These are phyloP conservation scores for Penicillium bialowiezense DNA, from an alignment of 495 filamentous ascomycete genomes.

Conservation along the genomic window DNA sequence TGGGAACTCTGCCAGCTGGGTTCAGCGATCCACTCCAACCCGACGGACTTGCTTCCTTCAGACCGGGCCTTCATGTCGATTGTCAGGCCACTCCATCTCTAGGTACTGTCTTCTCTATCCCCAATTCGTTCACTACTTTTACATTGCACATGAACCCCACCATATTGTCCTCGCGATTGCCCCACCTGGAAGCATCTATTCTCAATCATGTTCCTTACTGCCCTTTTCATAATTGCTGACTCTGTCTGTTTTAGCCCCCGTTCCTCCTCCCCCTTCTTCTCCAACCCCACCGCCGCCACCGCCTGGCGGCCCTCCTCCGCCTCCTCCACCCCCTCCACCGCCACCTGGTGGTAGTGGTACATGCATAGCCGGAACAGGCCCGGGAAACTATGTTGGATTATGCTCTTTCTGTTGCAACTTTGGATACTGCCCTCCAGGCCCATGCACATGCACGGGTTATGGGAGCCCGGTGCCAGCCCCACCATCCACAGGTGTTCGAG, in stretches of 20 bases:
- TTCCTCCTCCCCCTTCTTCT: conserved; percentile 7
- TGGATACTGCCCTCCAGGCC: conserved; percentile 39
- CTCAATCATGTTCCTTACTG: no score
- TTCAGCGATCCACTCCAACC: conserved; percentile 37
- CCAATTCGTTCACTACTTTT: conserved; percentile 11
- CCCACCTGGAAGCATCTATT: no score
- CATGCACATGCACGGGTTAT: conserved; percentile 36
- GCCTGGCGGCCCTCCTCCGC: no score
- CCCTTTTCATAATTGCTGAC: no score
- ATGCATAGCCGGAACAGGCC: conserved; percentile 37
- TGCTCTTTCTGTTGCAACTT: conserved; percentile 39
- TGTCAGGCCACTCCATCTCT: conserved; percentile 46
- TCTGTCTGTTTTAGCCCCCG: no score
- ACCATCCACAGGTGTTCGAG: conserved; percentile 21
- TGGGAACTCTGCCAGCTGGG: conserved; percentile 45
- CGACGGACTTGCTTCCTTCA: conserved; percentile 40
- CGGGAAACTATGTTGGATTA: conserved; percentile 40
- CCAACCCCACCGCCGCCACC: no score
- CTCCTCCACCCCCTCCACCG: no score
- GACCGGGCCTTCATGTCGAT: conserved; percentile 41
- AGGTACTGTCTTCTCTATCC: conserved; percentile 14
- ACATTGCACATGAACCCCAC: no score
- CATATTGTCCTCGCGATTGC: no score
- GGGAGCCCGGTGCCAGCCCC: conserved; percentile 27
- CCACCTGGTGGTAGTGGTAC: conserved; percentile 3